These are phyloP conservation scores for Theileria parva DNA, from an alignment of 169 alveolate species.

Conservation along the genomic window DNA sequence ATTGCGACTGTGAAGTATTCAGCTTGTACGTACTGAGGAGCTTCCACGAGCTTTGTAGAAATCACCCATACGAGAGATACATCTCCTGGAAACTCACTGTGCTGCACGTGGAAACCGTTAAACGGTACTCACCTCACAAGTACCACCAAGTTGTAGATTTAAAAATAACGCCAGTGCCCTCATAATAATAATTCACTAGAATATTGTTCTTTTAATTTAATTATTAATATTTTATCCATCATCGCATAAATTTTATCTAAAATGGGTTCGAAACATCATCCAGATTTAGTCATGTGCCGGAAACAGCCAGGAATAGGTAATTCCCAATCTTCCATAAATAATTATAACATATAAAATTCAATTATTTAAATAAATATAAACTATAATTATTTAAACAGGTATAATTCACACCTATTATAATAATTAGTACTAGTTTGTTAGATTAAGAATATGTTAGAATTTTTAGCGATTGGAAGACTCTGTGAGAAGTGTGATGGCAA, in stretches of 20 bases:
- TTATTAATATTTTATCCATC: not conserved
- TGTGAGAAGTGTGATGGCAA: conserved; percentile 98
- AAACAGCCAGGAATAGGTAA: conserved; percentile 96
- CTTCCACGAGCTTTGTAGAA: conserved; percentile 8
- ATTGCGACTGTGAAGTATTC: not conserved
- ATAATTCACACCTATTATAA: not conserved
- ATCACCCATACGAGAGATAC: not conserved
- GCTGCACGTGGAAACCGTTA: conserved; percentile 14
- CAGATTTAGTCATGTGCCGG: conserved; percentile 98
- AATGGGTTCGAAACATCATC: conserved; percentile 79
- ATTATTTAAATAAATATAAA: not conserved
- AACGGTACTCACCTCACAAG: conserved; percentile 24
- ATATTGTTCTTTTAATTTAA: not conserved
- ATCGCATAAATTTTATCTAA: not conserved
- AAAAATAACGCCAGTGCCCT: conserved; percentile 3
- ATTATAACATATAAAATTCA: not conserved
- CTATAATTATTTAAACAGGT: too few relatives aligned
- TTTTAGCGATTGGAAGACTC: conserved; percentile 93
- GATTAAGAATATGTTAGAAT: not conserved
- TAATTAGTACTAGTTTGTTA: not conserved
- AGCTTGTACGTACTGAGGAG: not conserved
- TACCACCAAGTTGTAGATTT: conserved; percentile 35
- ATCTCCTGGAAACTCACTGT: not conserved
- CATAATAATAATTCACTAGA: not conserved
- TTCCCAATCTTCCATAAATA: not conserved